Evolutionary conservation across 2,329 filamentous ascomycete species (phyloP).

Genomic region (Botrytis porri): DNA sequence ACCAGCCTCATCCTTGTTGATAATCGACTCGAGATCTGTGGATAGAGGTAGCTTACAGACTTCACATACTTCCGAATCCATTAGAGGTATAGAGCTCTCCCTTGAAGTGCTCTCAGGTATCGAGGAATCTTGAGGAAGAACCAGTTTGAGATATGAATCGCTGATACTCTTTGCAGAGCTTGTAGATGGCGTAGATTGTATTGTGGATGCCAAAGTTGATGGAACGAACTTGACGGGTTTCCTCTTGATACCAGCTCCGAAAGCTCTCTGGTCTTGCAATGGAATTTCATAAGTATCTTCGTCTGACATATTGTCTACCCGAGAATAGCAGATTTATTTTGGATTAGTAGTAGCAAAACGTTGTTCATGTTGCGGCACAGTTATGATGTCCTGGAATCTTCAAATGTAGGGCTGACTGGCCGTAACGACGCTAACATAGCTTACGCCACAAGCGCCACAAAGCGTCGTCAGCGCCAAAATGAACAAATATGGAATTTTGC

Average conservation of each 20-base stretch:
- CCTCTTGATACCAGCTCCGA: conserved; percentile 60
- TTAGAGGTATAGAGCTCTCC: not conserved
- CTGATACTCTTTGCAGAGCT: conserved; percentile 34
- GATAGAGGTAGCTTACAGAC: conserved; percentile 60
- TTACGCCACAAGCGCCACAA: conserved; percentile 18
- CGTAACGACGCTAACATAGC: conserved; percentile 1
- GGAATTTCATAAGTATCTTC: conserved; percentile 58
- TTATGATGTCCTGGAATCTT: not conserved
- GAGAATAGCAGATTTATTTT: not conserved
- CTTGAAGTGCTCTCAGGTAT: not conserved
- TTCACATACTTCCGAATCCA: conserved; percentile 44
- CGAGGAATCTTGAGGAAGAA: conserved; percentile 43
- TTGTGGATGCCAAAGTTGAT: conserved; percentile 34
- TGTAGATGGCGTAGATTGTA: conserved; percentile 35
- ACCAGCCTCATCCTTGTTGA: not conserved
- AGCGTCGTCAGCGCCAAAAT: conserved; percentile 6
- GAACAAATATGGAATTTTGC: conserved; percentile 18
- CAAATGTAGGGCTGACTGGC: conserved; percentile 5
- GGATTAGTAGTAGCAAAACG: not conserved
- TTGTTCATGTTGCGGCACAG: not conserved
- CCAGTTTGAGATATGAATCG: conserved; percentile 65
- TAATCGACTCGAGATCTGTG: conserved; percentile 36
- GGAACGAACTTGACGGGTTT: conserved; percentile 58
- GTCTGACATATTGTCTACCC: conserved; percentile 38
- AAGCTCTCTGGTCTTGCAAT: conserved; percentile 56